These are phyloP conservation scores for Mycogone perniciosa DNA, from an alignment of 2,329 filamentous ascomycete species.

Conservation along the genomic window DNA sequence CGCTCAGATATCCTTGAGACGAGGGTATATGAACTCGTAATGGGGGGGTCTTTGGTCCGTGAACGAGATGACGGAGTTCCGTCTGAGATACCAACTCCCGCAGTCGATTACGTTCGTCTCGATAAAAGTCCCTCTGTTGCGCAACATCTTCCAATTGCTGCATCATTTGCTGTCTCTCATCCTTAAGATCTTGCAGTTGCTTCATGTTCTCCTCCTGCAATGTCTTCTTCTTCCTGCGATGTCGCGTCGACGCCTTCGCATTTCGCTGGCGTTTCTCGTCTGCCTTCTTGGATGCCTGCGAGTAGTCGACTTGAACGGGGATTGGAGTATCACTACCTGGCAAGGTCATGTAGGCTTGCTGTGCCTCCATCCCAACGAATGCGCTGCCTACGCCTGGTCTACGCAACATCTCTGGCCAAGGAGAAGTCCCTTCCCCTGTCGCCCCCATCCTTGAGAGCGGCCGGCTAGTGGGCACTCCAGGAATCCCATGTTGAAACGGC, in stretches of 20 bases:
- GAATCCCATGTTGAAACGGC: conserved; percentile 20
- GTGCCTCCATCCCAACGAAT: conserved; percentile 26
- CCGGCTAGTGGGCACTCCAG: conserved; percentile 16
- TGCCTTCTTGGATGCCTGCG: conserved; percentile 73
- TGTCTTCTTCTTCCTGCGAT: conserved; percentile 75
- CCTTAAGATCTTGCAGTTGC: conserved; percentile 63
- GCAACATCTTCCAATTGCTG: conserved; percentile 45
- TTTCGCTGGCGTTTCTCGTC: conserved; percentile 83
- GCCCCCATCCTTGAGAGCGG: conserved; percentile 18
- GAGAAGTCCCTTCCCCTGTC: conserved; percentile 18
- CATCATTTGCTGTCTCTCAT: conserved; percentile 59
- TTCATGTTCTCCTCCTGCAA: conserved; percentile 67
- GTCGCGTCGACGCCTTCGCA: conserved; percentile 76
- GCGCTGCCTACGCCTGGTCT: conserved; percentile 22
- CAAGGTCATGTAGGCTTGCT: conserved; percentile 34
- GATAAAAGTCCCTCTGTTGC: conserved; percentile 67
- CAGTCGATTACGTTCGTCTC: conserved; percentile 64
- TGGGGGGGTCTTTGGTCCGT: conserved; percentile 32
- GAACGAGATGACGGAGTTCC: conserved; percentile 29
- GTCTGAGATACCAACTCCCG: conserved; percentile 58
- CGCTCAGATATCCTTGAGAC: conserved; percentile 32
- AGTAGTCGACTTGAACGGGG: conserved; percentile 66
- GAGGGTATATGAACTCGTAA: conserved; percentile 22
- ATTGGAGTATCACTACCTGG: conserved; percentile 37
- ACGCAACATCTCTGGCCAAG: conserved; percentile 29